These are phyloP conservation scores for Cymbopogon flexuosus DNA, from an alignment of 202 grass and related monocot species.

Conservation along the genomic window DNA sequence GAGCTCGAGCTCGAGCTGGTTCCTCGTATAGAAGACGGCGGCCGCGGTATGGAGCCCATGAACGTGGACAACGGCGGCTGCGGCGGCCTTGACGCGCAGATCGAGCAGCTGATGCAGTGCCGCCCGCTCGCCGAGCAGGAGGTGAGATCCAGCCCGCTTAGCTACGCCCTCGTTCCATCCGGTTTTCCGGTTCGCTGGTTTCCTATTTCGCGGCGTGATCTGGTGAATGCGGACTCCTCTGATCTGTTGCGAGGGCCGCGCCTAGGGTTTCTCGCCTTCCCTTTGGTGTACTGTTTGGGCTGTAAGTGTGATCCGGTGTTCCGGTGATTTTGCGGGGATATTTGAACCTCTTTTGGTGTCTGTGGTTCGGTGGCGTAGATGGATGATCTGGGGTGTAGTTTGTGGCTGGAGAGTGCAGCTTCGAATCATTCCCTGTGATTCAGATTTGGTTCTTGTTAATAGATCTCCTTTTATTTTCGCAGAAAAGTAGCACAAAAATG, in stretches of 20 bases:
- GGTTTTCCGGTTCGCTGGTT: not conserved
- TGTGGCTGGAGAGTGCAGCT: not conserved
- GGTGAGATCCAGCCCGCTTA: constrained; percentile 41
- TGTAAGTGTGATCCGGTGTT: constrained; percentile 16
- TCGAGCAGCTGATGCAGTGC: constrained; percentile 90
- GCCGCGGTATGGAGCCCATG: constrained; percentile 42
- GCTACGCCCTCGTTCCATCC: not conserved
- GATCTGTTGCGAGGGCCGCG: constrained; percentile 11
- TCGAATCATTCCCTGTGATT: constrained; percentile 12
- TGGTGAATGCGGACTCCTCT: constrained; percentile 25
- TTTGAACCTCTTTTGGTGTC: not conserved
- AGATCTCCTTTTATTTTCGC: constrained; percentile 18
- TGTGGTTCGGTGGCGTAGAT: not conserved
- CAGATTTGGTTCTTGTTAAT: constrained; percentile 23
- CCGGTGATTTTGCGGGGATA: not conserved
- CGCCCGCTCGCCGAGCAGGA: constrained; percentile 82
- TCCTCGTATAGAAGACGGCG: not conserved
- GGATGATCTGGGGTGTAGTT: not conserved
- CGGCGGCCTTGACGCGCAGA: constrained; percentile 66
- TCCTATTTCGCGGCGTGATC: not conserved
- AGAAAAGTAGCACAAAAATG: constrained; percentile 10
- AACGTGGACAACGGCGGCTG: constrained; percentile 36
- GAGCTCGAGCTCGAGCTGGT: constrained; percentile 14
- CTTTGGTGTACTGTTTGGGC: not conserved
- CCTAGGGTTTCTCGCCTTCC: constrained; percentile 34